Percentiles rank a stretch among this genome's conserved stretches.
Conservation (phyloP, 2,329 filamentous ascomycete species). For the Ophiocordyceps sinensis region DNA sequence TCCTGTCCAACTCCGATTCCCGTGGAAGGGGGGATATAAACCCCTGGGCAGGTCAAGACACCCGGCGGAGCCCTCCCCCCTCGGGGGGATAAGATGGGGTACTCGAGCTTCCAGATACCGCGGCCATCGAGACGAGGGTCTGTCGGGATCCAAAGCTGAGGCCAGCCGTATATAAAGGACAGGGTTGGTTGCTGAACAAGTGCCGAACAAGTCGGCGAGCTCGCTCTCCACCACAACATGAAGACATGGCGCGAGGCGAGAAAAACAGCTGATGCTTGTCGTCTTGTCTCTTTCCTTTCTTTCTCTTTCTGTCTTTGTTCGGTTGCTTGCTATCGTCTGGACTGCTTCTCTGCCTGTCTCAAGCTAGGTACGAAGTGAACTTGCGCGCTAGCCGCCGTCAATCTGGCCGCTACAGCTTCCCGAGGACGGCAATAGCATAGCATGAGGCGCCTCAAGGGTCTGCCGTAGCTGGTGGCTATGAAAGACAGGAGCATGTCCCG, state of each 20-base stretch:
- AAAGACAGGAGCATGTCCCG: conserved; percentile 20
- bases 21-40: too few relatives aligned
- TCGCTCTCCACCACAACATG: conserved; percentile 15
- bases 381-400: conserved; percentile 45
- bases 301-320: conserved; percentile 11
- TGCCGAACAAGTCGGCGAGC: not conserved
- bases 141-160: not conserved
- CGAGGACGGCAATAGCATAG: conserved; percentile 25
- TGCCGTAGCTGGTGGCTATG: conserved; percentile 32
- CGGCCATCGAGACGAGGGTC: too few relatives aligned
- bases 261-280: conserved; percentile 29
- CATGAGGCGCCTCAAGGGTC: conserved; percentile 25
- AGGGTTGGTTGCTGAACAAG: not conserved
- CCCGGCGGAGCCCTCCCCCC: too few relatives aligned
- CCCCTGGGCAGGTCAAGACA: too few relatives aligned
- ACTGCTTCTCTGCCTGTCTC: conserved; percentile 22
- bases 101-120: too few relatives aligned
- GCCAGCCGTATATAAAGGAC: not conserved
- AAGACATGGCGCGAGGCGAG: conserved; percentile 23
- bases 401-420: conserved; percentile 36
- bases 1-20: too few relatives aligned
- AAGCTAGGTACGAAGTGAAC: conserved; percentile 54
- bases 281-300: conserved; percentile 19
- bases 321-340: conserved; percentile 60
- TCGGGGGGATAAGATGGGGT: too few relatives aligned